Conservation (phyloP, 2,329 filamentous ascomycete species). For the Dactylellina sp. region DNA sequence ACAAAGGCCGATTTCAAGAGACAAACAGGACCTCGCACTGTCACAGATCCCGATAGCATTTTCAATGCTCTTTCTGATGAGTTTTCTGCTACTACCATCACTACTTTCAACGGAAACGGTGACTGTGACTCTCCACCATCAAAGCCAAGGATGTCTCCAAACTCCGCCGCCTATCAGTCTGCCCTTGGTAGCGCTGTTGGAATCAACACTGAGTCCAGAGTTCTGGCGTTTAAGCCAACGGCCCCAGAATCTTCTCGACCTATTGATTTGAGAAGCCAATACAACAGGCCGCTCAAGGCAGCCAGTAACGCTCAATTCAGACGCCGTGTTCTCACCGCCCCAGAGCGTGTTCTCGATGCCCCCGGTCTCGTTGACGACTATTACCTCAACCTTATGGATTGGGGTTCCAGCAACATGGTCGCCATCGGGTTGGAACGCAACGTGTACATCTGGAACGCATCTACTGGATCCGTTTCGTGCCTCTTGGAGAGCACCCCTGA, state of each 20-base stretch:
- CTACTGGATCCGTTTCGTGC: slow-evolving; percentile 87
- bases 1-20: slow-evolving; percentile 77
- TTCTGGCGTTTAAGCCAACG: slow-evolving; percentile 97
- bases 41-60: slow-evolving; percentile 76
- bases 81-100: slow-evolving; percentile 77
- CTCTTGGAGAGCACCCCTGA: slow-evolving; percentile 88
- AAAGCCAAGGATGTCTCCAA: slow-evolving; percentile 51
- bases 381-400: slow-evolving; percentile 98
- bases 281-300: slow-evolving; percentile 93
- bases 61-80: slow-evolving; percentile 80
- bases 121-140: slow-evolving; percentile 71
- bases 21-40: slow-evolving; percentile 67
- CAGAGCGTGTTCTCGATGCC: slow-evolving; percentile 94
- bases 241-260: slow-evolving; percentile 98
- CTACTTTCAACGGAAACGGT: slow-evolving; percentile 72
- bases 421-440: slow-evolving; percentile 96
- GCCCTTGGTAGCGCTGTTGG: slow-evolving; percentile 91
- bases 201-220: slow-evolving; percentile 91
- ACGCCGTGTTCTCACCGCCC: slow-evolving; percentile 90
- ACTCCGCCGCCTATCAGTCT: slow-evolving; percentile 86
- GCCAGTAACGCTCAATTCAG: slow-evolving; percentile 81
- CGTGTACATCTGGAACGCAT: slow-evolving; percentile 98
- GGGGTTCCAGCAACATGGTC: slow-evolving; percentile 97
- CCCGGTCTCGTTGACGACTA: slow-evolving; percentile 97
- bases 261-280: slow-evolving; percentile 95